Conservation (phyloP, 2,329 filamentous ascomycete genomes). For the Ceratocystis cacaofunesta region DNA sequence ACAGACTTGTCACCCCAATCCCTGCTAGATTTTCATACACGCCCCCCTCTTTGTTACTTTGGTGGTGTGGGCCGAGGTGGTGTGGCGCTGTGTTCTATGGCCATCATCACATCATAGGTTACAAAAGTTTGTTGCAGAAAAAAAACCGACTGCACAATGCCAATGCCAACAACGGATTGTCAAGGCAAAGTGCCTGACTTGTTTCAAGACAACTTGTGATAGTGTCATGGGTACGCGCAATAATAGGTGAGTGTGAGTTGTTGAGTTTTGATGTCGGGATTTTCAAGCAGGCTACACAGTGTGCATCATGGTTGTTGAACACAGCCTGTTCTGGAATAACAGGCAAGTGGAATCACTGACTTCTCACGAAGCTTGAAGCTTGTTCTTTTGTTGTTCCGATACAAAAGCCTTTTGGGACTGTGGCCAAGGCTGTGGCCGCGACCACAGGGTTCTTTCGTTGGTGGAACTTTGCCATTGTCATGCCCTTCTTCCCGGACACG, state of each 20-base stretch:
- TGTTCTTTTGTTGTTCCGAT: background rate
- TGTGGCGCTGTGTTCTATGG: background rate
- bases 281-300: background rate
- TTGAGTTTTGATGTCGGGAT: background rate
- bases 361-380: background rate
- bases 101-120: background rate
- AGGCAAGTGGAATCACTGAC: background rate
- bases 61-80: background rate
- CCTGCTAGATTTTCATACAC: background rate
- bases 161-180: too few relatives aligned
- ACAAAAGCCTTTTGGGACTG: background rate
- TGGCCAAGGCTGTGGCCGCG: background rate
- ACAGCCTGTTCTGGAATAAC: background rate
- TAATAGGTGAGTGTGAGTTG: background rate
- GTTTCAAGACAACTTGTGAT: too few relatives aligned
- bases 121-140: background rate
- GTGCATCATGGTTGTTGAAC: background rate
- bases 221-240: too few relatives aligned
- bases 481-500: background rate
- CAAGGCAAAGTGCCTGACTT: too few relatives aligned
- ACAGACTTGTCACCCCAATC: background rate
- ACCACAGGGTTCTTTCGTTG: background rate
- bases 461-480: background rate
- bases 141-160: too few relatives aligned
- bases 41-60: background rate